Evolutionary conservation across 2,329 filamentous ascomycete genomes (phyloP), one percentile per base, ranked within the genome.

Genomic region (Colletotrichum caudatum): DNA sequence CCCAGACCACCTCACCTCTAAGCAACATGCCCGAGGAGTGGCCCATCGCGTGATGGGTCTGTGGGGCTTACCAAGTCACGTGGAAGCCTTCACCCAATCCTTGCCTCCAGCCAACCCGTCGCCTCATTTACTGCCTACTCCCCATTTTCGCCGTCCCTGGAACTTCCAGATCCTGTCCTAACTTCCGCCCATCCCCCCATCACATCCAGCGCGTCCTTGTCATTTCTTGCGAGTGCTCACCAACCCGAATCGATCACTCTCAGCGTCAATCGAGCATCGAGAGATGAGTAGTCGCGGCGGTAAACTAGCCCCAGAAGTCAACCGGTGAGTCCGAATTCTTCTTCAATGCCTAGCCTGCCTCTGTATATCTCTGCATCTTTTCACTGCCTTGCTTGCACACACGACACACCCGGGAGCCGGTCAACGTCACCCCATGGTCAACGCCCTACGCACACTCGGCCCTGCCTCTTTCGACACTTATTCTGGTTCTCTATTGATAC

Each of bases 271-370:
- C 66, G 65, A 75, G 80, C 82, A 84, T 85, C 88, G 90, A 94
- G 92, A 91, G 91, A 97, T 97, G 94, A 97, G 92, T 94, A 97
- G 92, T 94, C 93, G 94, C 87, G 91, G 91, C 87, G 92, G 92
- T 86, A 98, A 98, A 91, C 93, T 98, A 89, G 95, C 95, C 87
- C 95, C 96, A 86, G 96, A 99, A 93, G 95, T 98, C 87, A 98
- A 98, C 89, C 93, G 94, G 94, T 97, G 87, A 81, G 92, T 87
- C 69, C 58, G 59, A 64, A 51, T 58, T 53, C 53, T 58, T 73
- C 67, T 59, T 73, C 71, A 69, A 59, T 69, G 62, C 57, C 50
- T 46, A 58, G 16, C 57, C 57, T 57, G 64, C 69, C 41, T 39
- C 11, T 50, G 61, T 65, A 56, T 57, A 57, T 58, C 67, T 58